These are phyloP conservation scores for Cyberlindnera veronae DNA, from an alignment of 805 yeast genomes.

Conservation along the genomic window DNA sequence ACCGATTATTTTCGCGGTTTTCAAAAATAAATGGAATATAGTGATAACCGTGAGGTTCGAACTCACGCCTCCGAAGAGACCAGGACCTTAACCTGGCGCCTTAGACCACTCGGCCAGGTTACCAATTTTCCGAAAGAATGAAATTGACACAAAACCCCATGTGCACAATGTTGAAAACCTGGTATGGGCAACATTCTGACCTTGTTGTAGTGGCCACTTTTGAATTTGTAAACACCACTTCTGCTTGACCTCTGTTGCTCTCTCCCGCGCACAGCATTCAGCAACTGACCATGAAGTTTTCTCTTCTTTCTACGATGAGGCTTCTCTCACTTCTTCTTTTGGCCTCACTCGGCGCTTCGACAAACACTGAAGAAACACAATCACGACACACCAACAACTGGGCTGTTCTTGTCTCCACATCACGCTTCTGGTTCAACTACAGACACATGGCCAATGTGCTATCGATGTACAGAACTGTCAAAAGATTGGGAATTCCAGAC, in stretches of 20 bases:
- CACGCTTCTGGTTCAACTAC: slow-evolving; percentile 97
- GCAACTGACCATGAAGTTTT: slow-evolving; percentile 5
- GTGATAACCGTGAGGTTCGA: slow-evolving; percentile 82
- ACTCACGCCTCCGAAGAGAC: slow-evolving; percentile 86
- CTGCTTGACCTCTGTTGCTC: neutral
- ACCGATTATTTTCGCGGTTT: no score
- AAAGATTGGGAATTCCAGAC: slow-evolving; percentile 94
- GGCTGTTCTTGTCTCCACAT: slow-evolving; percentile 92
- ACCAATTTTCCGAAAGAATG: slow-evolving; percentile 31
- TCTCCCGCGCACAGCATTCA: neutral
- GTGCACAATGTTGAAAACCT: neutral
- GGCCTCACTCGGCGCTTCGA: slow-evolving; percentile 2
- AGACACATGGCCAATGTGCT: slow-evolving; percentile 96
- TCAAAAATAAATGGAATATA: slow-evolving; percentile 29
- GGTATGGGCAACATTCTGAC: neutral
- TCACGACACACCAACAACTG: slow-evolving; percentile 60
- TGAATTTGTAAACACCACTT: neutral
- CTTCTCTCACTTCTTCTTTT: slow-evolving; percentile 3
- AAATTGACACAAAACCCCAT: neutral
- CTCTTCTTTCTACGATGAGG: neutral
- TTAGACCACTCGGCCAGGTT: slow-evolving; percentile 72
- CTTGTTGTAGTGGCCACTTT: neutral
- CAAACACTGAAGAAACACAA: slow-evolving; percentile 4
- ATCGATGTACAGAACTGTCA: slow-evolving; percentile 92
- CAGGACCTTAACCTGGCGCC: slow-evolving; percentile 77